A percentile compares a stretch with the other conserved stretches of the same genome.
phyloP scores from a whole-genome alignment of 2,329 filamentous ascomycete genomes.

The Venturia nashicola region DNA sequence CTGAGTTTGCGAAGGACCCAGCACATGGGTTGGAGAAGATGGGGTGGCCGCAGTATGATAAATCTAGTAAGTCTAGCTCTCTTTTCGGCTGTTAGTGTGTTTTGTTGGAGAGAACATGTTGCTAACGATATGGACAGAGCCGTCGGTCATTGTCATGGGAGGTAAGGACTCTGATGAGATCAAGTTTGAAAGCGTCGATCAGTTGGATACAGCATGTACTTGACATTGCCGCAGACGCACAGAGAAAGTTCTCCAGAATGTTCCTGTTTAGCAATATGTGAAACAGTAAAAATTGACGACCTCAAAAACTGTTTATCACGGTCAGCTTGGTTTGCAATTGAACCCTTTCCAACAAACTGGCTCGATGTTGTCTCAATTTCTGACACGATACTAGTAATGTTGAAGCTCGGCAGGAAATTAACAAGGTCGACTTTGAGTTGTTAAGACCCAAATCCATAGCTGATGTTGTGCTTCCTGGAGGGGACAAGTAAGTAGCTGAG shows the following conservation, averaged over 20 bases:
- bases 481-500: no score
- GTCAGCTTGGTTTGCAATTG: no score
- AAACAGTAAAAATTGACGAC: no score
- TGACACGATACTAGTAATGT: no score
- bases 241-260: neutral
- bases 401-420: no score
- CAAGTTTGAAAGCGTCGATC: conserved; percentile 6
- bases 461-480: no score
- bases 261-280: neutral
- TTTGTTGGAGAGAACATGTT: neutral
- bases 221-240: neutral
- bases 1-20: conserved; percentile 28
- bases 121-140: neutral
- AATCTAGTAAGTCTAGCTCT: neutral
- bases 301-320: no score
- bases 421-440: no score
- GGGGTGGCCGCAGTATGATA: conserved; percentile 11
- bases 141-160: conserved; percentile 9
- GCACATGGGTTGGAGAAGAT: conserved; percentile 17
- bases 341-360: no score
- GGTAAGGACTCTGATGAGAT: conserved; percentile 8
- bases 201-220: conserved; percentile 1
- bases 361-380: no score
- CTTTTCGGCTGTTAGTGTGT: neutral
- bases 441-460: no score